Percentiles rank a stretch among this genome's conserved stretches.
Evolutionary conservation across 2,329 filamentous ascomycete genomes (phyloP).

Genomic region (Fusarium sp.): DNA sequence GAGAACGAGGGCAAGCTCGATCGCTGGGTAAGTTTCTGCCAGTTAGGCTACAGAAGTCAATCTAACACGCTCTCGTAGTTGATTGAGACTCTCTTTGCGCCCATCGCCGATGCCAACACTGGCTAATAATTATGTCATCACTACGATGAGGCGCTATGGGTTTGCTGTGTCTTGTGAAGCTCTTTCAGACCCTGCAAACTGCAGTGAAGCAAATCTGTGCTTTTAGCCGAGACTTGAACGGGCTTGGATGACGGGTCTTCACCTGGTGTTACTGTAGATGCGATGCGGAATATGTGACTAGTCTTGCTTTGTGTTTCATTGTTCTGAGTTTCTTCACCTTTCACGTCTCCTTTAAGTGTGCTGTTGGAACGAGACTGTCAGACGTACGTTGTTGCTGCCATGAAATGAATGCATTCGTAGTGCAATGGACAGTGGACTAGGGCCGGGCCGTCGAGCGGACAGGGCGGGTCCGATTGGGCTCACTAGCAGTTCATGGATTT

Average conservation of each 20-base stretch:
- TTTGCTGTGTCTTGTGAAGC: neutral
- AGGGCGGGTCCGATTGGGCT: neutral
- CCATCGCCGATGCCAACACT: neutral
- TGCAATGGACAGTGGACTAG: neutral
- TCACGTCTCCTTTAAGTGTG: rapidly evolving
- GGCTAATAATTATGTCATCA: neutral
- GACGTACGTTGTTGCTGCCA: neutral
- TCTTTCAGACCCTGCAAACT: neutral
- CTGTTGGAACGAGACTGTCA: neutral
- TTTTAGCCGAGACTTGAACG: neutral
- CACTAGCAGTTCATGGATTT: neutral
- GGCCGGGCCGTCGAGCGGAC: neutral
- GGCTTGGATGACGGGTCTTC: neutral
- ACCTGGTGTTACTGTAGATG: neutral
- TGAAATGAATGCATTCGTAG: neutral
- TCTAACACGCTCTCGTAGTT: neutral
- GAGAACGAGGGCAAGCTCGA: neutral
- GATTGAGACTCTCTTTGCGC: neutral
- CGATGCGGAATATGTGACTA: neutral
- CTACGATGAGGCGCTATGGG: neutral
- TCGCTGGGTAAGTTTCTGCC: neutral
- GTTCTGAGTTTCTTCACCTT: too few species aligned
- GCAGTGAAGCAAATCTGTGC: neutral
- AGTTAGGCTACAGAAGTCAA: neutral
- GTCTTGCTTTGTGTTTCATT: neutral